phyloP scores from a whole-genome alignment of 352 stramenopile genomes.

The Phytophthora brassicae region DNA sequence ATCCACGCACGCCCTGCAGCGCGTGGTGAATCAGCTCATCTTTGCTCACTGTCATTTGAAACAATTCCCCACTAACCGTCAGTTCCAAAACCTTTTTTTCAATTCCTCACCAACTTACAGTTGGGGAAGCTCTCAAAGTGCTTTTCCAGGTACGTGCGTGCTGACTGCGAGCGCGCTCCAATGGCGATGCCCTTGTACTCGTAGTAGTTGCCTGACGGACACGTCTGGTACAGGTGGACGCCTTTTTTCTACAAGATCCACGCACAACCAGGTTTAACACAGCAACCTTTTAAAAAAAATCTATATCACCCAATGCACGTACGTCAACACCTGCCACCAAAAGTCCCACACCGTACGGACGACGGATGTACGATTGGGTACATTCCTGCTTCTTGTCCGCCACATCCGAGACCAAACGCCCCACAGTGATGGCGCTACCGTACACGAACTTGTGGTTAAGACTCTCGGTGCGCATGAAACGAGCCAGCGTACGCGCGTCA shows the following conservation, averaged over 20 bases:
- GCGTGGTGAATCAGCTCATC: conserved; percentile 99
- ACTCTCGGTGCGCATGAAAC: conserved; percentile 97
- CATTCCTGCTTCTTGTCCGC: conserved; percentile 99
- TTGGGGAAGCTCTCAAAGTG: conserved; percentile 94
- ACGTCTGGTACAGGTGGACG: conserved; percentile 98
- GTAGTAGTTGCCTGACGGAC: conserved; percentile 98
- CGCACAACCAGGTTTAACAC: conserved; percentile 3
- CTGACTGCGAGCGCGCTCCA: conserved; percentile 95
- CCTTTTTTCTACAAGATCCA: conserved; percentile 88
- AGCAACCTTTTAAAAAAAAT: not conserved
- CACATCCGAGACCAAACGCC: conserved; percentile 95
- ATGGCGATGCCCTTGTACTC: conserved; percentile 99
- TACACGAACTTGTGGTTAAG: conserved; percentile 99
- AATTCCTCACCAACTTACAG: conserved; percentile 42
- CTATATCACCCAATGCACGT: conserved; percentile 31
- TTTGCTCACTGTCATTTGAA: conserved; percentile 54
- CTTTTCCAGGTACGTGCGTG: conserved; percentile 99
- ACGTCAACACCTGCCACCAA: conserved; percentile 92
- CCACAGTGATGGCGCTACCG: conserved; percentile 93
- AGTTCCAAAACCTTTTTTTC: not conserved
- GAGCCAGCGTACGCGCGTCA: conserved; percentile 94
- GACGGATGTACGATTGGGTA: conserved; percentile 98
- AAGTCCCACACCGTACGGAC: conserved; percentile 98
- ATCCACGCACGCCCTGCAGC: conserved; percentile 95
- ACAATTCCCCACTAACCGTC: not conserved